Evolutionary conservation across 768 basidiomycete species (phyloP), one percentile per base, ranked within the genome.

Genomic region (Dioszegia crocea): DNA sequence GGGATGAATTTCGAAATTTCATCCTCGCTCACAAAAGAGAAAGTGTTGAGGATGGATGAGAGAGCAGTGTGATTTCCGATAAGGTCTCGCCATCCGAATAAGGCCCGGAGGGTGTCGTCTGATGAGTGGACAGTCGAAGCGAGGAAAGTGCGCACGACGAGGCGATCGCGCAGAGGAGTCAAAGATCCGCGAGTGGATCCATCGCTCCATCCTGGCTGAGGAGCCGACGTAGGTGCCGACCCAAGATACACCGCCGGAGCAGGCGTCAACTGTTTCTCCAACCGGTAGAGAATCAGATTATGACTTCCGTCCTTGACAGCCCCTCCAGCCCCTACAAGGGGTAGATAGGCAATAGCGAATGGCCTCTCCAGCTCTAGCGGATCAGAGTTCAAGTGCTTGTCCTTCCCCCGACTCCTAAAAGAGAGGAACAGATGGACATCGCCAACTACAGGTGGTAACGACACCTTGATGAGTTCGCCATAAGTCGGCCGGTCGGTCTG

Each of bases 371-470:
- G 71, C 2, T 68, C 70, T 27, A 84, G 41, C 1, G 61, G 17
- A 19, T 67, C 87, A 10, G 62, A 26, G 53, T 66, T 33, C 55
- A 56, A 14, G 50, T 67, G 21, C 30, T 50, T 39, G 12, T 68
- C 63, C 79, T 86, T 71, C 8, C 60, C 62, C 41, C 69, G 50
- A 6, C 90, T 86, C 39, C 89, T 84, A 78, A 97, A 93, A 0
- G 90, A 90, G 79, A 98, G 89, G 82, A 94, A 97, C 14, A 98
- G 78, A 72, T 97, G 94, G 84, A 89, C 92, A 40, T 84, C 82
- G 1, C 86, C 85, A 38, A 86, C 81, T 6, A 44, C 38, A 12
- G 81, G 77, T 21, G 89, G 87, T 9, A 98, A 77, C 61, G 84
- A 82, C 16, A 98, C 79, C 76, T 98, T 98, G 77, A 97, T 83